These are phyloP conservation scores for Fusarium heterosporum DNA, from an alignment of 2,329 filamentous ascomycete species.

Conservation along the genomic window DNA sequence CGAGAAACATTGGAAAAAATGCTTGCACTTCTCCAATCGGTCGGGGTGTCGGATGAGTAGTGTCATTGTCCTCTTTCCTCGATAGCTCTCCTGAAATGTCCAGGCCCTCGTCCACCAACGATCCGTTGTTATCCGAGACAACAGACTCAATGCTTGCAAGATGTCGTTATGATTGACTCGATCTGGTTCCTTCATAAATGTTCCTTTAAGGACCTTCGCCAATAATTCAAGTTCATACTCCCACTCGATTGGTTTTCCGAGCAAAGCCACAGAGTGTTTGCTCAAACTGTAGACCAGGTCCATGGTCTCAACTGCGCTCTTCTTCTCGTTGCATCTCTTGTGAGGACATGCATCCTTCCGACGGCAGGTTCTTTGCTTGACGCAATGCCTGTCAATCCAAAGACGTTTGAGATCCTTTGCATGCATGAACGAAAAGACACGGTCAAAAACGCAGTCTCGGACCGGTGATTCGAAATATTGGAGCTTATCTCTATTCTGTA, in stretches of 20 bases:
- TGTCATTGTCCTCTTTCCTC: background rate
- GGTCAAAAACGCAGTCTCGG: slow-evolving; percentile 7
- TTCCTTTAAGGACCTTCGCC: background rate
- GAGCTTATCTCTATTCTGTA: background rate
- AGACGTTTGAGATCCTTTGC: background rate
- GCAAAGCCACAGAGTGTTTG: background rate
- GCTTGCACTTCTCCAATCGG: background rate
- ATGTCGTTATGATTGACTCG: background rate
- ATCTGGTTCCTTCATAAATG: background rate
- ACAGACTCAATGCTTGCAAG: background rate
- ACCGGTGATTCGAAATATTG: background rate
- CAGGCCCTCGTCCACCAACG: slow-evolving; percentile 2
- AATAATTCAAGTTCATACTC: slow-evolving; percentile 4
- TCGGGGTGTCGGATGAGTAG: background rate
- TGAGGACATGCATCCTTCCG: background rate
- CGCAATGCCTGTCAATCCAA: slow-evolving; percentile 10
- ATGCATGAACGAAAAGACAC: background rate
- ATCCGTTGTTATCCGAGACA: slow-evolving; percentile 7
- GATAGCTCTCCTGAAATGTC: slow-evolving; percentile 5
- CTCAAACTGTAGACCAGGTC: background rate
- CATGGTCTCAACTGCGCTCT: background rate
- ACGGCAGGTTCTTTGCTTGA: background rate
- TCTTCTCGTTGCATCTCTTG: background rate
- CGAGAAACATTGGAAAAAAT: background rate
- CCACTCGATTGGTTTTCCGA: slow-evolving; percentile 7